Evolutionary conservation across 306 rosid genomes (phyloP).

Genomic region (Cicer arietinum): DNA sequence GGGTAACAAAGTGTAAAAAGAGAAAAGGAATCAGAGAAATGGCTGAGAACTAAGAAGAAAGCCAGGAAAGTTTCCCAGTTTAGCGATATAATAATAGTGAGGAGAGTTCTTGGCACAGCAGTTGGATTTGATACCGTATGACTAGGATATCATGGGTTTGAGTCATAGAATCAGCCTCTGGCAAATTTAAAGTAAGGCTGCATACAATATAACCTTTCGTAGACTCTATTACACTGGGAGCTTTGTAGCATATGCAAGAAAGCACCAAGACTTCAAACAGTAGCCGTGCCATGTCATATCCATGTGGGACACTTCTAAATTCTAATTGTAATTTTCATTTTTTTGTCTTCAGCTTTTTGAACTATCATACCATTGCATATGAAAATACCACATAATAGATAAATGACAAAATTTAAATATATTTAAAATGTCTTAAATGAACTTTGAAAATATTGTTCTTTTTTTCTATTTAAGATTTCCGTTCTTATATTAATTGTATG

Average conservation of each 20-base stretch:
- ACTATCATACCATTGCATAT: neutral
- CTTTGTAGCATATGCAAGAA: neutral
- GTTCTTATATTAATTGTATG: neutral
- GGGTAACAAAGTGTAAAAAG: neutral
- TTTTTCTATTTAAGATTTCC: neutral
- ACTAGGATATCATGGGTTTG: slow-evolving; percentile 1
- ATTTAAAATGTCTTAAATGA: neutral
- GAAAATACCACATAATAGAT: neutral
- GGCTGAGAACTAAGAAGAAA: slow-evolving; percentile 26
- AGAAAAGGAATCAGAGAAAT: slow-evolving; percentile 15
- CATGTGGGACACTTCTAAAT: slow-evolving; percentile 17
- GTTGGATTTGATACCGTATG: neutral
- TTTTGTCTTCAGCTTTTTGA: neutral
- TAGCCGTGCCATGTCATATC: neutral
- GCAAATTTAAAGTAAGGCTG: slow-evolving; percentile 15
- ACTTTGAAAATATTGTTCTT: neutral
- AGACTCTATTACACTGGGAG: neutral
- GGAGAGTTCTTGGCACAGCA: neutral
- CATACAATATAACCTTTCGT: slow-evolving; percentile 1
- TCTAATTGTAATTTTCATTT: neutral
- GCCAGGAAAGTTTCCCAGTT: slow-evolving; percentile 1
- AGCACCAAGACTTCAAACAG: neutral
- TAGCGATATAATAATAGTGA: neutral
- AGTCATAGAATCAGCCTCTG: neutral
- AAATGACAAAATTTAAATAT: neutral